Percentiles rank a stretch among this genome's conserved stretches.
Evolutionary conservation across 495 filamentous ascomycete genomes (phyloP).

Genomic region (Neurospora discreta): DNA sequence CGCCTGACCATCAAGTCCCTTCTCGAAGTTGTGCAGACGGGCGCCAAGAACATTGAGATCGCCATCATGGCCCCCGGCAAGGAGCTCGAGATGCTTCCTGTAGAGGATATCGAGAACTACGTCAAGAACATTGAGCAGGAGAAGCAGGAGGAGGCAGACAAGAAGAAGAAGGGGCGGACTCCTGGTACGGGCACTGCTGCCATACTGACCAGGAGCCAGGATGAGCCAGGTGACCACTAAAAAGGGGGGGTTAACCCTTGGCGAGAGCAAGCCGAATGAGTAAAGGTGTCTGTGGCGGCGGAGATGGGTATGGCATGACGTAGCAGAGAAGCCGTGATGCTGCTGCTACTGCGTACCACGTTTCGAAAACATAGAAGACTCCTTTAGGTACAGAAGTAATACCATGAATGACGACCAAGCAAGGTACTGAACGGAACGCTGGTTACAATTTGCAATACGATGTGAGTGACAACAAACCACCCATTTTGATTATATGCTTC

Average conservation of each 20-base stretch:
- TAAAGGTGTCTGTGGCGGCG: neutral
- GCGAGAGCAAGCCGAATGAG: neutral
- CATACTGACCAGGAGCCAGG: conserved; percentile 60
- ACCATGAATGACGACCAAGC: neutral
- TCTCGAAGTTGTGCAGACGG: conserved; percentile 95
- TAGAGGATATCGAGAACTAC: conserved; percentile 90
- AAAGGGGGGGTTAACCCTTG: neutral
- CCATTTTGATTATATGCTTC: neutral
- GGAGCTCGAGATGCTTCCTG: conserved; percentile 81
- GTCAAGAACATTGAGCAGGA: conserved; percentile 98
- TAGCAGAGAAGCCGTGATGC: neutral
- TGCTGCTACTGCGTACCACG: neutral
- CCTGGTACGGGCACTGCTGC: conserved; percentile 67
- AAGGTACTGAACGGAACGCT: neutral
- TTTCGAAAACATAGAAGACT: neutral
- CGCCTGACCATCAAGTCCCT: conserved; percentile 95
- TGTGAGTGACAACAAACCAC: neutral
- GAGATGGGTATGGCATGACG: neutral
- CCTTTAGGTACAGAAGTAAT: neutral
- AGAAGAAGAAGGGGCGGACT: conserved; percentile 81
- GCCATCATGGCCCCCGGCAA: conserved; percentile 97
- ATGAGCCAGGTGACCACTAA: conserved; percentile 25
- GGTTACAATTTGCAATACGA: neutral
- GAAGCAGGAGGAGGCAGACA: conserved; percentile 96
- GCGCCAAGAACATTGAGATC: conserved; percentile 99